A percentile compares a stretch with the other conserved stretches of the same genome.
These are phyloP conservation scores for Candida easanensis DNA, from an alignment of 805 yeast genomes.

Conservation along the genomic window DNA sequence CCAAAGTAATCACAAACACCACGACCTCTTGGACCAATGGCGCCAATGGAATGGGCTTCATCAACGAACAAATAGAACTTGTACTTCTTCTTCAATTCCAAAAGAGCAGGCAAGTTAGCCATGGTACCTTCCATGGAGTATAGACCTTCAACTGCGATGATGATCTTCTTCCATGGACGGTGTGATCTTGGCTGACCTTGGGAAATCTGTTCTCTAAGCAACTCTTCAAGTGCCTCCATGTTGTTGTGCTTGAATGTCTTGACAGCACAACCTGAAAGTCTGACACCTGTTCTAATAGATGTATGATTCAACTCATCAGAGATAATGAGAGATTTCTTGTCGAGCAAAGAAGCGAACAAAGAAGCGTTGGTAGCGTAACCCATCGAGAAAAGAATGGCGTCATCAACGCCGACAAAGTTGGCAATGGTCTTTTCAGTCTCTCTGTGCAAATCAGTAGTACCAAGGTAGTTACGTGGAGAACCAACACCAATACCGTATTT, in stretches of 20 bases:
- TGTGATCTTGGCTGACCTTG: slow-evolving; percentile 67
- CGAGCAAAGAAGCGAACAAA: slow-evolving; percentile 77
- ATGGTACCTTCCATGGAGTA: slow-evolving; percentile 82
- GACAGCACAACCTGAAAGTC: slow-evolving; percentile 89
- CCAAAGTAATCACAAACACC: slow-evolving; percentile 95
- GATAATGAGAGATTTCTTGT: slow-evolving; percentile 84
- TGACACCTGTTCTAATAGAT: slow-evolving; percentile 91
- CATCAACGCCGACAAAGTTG: slow-evolving; percentile 86
- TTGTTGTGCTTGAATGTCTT: slow-evolving; percentile 92
- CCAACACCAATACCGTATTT: slow-evolving; percentile 75
- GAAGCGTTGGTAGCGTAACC: slow-evolving; percentile 96
- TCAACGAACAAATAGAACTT: slow-evolving; percentile 89
- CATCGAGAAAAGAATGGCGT: slow-evolving; percentile 81
- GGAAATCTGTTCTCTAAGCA: slow-evolving; percentile 68
- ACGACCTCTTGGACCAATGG: slow-evolving; percentile 91
- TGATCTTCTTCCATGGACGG: slow-evolving; percentile 90
- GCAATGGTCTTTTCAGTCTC: slow-evolving; percentile 79
- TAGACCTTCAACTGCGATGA: slow-evolving; percentile 88
- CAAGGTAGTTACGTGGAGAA: slow-evolving; percentile 72
- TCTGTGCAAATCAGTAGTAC: slow-evolving; percentile 71
- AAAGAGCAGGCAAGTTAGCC: slow-evolving; percentile 63
- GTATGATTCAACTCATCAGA: slow-evolving; percentile 96
- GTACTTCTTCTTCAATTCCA: slow-evolving; percentile 80
- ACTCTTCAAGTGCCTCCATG: slow-evolving; percentile 72
- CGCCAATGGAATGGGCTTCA: slow-evolving; percentile 98